Conservation (phyloP, 768 basidiomycete species). For the Lentinula edodes region DNA sequence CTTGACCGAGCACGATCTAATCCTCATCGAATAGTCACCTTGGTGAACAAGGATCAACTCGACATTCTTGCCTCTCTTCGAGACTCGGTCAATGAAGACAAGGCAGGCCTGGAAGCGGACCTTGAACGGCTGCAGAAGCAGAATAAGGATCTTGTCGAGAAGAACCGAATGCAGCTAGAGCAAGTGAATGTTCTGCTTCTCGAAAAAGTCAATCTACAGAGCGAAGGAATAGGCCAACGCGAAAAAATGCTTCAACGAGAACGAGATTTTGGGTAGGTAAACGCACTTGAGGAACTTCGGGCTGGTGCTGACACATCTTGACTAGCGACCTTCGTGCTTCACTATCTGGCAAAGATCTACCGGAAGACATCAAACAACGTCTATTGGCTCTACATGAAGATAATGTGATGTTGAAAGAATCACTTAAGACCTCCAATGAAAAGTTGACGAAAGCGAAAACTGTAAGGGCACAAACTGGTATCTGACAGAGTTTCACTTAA, state of each 20-base stretch:
- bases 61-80: constrained; percentile 84
- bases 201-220: constrained; percentile 89
- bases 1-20: background rate
- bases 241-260: constrained; percentile 86
- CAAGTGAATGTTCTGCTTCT: constrained; percentile 80
- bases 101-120: constrained; percentile 66
- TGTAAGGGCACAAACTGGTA: constrained; percentile 31
- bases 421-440: constrained; percentile 63
- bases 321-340: constrained; percentile 71
- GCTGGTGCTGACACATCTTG: background rate
- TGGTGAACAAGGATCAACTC: constrained; percentile 91
- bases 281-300: background rate
- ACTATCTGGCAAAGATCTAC: constrained; percentile 71
- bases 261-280: constrained; percentile 68
- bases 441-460: constrained; percentile 77
- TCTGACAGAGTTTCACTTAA: background rate
- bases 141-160: constrained; percentile 69
- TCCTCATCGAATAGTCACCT: constrained; percentile 51
- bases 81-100: constrained; percentile 87
- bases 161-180: constrained; percentile 87
- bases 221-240: constrained; percentile 83
- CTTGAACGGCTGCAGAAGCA: constrained; percentile 57
- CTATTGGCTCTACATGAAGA: constrained; percentile 76
- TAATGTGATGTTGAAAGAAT: constrained; percentile 63
- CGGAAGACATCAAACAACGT: constrained; percentile 76